These are phyloP conservation scores for Orobanche coerulescens DNA, from an alignment of 257 asterid genomes.

Conservation along the genomic window DNA sequence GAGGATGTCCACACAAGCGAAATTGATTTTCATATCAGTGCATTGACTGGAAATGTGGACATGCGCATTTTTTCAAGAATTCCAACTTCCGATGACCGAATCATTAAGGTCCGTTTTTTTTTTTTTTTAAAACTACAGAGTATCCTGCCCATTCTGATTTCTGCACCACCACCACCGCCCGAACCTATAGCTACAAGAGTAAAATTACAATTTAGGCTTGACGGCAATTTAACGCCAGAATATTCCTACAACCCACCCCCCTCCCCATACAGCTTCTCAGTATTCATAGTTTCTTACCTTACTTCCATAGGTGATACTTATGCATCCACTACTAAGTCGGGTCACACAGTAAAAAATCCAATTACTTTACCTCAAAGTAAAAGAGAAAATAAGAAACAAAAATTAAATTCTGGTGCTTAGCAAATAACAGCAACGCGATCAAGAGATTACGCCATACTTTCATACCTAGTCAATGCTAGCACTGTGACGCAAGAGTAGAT, in stretches of 20 bases:
- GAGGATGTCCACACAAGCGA: too few relatives aligned
- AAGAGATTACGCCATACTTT: background rate
- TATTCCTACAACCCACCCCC: too few relatives aligned
- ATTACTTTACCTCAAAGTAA: background rate
- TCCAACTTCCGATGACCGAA: too few relatives aligned
- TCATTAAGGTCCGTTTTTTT: too few relatives aligned
- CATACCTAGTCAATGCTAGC: background rate
- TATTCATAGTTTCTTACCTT: background rate
- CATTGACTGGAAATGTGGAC: too few relatives aligned
- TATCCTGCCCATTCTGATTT: too few relatives aligned
- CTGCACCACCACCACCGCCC: too few relatives aligned
- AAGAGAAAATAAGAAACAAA: background rate
- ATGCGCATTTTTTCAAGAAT: too few relatives aligned
- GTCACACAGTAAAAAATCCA: background rate
- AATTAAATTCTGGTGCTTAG: background rate
- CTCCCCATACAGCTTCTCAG: background rate
- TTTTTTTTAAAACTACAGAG: too few relatives aligned
- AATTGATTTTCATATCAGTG: too few relatives aligned
- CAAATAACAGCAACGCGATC: background rate
- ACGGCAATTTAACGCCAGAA: background rate
- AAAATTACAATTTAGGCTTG: background rate
- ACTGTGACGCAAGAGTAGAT: background rate
- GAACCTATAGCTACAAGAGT: too few relatives aligned
- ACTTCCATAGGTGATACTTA: background rate
- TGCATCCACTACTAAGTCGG: background rate